Conservation (phyloP, 257 asterid species). For the Osmanthus fragrans region DNA sequence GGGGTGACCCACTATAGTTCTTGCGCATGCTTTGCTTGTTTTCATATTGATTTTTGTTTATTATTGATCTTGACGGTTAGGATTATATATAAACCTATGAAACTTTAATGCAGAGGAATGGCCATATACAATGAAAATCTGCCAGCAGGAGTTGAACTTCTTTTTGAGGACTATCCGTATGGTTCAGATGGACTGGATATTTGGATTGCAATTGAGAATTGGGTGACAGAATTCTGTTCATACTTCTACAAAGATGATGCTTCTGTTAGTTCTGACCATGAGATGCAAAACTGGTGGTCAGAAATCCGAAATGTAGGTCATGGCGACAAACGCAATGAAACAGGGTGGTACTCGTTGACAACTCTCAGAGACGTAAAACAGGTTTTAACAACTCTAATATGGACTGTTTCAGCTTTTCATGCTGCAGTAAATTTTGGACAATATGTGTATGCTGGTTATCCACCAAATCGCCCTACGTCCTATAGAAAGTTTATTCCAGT, state of each 20-base stretch:
- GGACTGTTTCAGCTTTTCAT: conserved; percentile 45
- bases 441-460: conserved; percentile 46
- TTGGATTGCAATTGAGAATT: conserved; percentile 47
- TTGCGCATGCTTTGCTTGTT: too few species aligned
- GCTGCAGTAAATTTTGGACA: conserved; percentile 50
- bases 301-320: conserved; percentile 48
- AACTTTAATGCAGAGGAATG: conserved; percentile 40
- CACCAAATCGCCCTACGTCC: conserved; percentile 41
- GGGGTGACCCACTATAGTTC: too few species aligned
- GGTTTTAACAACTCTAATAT: conserved; percentile 46
- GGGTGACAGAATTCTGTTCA: conserved; percentile 44
- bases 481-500: conserved; percentile 40
- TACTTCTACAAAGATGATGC: conserved; percentile 40
- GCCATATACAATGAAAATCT: conserved; percentile 34
- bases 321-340: conserved; percentile 41
- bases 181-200: conserved; percentile 55
- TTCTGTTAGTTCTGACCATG: conserved; percentile 37
- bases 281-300: conserved; percentile 56
- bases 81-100: background rate
- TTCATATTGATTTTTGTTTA: too few species aligned
- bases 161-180: conserved; percentile 52
- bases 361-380: conserved; percentile 35
- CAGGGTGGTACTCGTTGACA: conserved; percentile 51
- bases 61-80: too few species aligned
- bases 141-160: conserved; percentile 44